These are phyloP conservation scores for Drechslerella coelobrocha DNA, from an alignment of 2,329 filamentous ascomycete genomes.

Conservation along the genomic window DNA sequence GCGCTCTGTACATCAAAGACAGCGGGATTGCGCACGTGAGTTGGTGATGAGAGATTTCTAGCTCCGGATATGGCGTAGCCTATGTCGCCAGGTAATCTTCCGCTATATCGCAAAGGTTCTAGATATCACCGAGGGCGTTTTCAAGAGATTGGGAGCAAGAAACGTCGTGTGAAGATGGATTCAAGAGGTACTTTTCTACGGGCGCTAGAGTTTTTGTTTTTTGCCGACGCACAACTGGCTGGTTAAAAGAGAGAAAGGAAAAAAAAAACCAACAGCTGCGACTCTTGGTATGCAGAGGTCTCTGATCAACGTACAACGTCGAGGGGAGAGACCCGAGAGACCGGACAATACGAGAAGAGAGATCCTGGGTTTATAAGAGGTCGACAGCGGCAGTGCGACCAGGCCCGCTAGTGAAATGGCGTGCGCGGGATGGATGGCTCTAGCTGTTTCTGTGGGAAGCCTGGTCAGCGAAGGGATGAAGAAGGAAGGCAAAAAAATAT, in stretches of 20 bases:
- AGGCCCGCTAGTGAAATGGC: constrained; percentile 8
- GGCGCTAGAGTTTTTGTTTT: too few species aligned
- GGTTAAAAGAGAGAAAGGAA: not conserved
- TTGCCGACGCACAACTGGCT: not conserved
- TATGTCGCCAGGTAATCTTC: not conserved
- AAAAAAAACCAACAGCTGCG: not conserved
- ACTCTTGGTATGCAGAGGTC: not conserved
- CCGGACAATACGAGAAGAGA: not conserved
- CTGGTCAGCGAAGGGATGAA: constrained; percentile 3
- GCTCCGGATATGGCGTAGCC: not conserved
- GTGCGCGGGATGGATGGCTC: constrained; percentile 15
- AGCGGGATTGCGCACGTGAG: constrained; percentile 57
- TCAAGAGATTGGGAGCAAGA: too few species aligned
- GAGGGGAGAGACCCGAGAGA: not conserved
- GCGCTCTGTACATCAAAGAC: constrained; percentile 55
- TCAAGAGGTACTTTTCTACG: too few species aligned
- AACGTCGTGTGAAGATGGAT: too few species aligned
- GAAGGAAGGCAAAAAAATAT: constrained; percentile 15
- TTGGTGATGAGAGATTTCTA: constrained; percentile 56
- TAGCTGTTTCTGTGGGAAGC: not conserved
- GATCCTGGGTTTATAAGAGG: constrained; percentile 12
- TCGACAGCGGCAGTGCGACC: constrained; percentile 2
- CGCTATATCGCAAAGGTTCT: too few species aligned
- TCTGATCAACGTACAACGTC: not conserved
- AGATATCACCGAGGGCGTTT: too few species aligned